Base-by-base conservation (phyloP, 208 protist species). In the Trypanosoma melophagium region DNA sequence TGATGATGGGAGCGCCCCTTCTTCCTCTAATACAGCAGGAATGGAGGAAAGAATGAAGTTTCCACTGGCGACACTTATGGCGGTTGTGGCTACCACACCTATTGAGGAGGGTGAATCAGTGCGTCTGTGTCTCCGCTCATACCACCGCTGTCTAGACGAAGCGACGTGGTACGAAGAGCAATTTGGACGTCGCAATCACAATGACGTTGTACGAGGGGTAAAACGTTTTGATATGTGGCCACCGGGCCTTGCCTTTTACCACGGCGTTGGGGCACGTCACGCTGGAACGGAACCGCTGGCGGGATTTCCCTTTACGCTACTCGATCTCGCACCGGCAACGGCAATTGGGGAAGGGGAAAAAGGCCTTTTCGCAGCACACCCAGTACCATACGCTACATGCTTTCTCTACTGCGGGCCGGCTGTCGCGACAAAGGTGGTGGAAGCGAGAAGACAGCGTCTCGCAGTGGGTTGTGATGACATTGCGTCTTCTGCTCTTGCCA, bases 111-210 rank as follows among this genome's bases (percentile, higher is more conserved):
- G 77, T 19, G 77, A 66, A 19, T 67, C 80, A 17, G 75, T 95
- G 7, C 79, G 81, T 28, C 70, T 95, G 0, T 90, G 76, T 5
- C 69, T 95, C 17, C 84, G 81, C 57, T 95, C 89, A 8, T 95
- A 95, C 69, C 74, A 86, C 61, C 80, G 89, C 56, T 95, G 89
- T 63, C 71, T 95, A 1, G 86, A 95, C 55, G 89, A 95, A 66
- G 73, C 59, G 12, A 45, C 69, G 24, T 95, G 89, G 86, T 90
- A 95, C 56, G 63, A 80, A 22, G 71, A 73, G 21, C 71, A 72
- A 42, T 90, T 87, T 68, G 40, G 42, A 8, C 52, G 40, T 17
- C 28, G 17, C 28, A 44, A 59, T 1, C 35, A 42, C 41, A 64
- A 65, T 0, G 73, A 79, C 42, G 60, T 87, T 12, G 80, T 80